Evolutionary conservation across 371 early-diverging fungal species (phyloP), one percentile per base, ranked within the genome.

Genomic region (Paraphysoderma sedebokerense): DNA sequence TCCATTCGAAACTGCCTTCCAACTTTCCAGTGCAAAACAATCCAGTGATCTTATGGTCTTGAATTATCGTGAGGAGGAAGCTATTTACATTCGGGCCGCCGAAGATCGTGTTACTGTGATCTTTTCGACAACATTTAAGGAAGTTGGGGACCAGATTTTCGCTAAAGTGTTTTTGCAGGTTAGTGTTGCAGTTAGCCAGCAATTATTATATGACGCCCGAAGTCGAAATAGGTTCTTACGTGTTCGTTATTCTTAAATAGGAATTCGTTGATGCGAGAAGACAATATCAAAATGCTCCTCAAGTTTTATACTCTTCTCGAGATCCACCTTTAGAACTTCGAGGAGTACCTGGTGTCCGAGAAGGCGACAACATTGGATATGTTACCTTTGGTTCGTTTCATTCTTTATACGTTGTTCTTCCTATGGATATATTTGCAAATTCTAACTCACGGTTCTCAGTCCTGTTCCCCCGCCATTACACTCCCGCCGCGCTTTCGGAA

Each of bases 231-330:
- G n/a, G n/a, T n/a, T n/a, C n/a, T n/a, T n/a, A n/a, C n/a, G n/a
- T n/a, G n/a, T n/a, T n/a, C n/a, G n/a, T n/a, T n/a, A n/a, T n/a
- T n/a, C n/a, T n/a, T n/a, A n/a, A n/a, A n/a, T n/a, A n/a, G 79
- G 98, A 98, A 77, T 98, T 95, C 63, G 92, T 92, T 6, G 98
- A 98, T 67, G 95, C 91, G 19, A 74, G 98, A 36, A 79, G 91
- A 55, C 84, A 80, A 55, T 74, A 88, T 47, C 91, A 90, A 61
- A 87, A 87, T 54, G 92, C 96, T 7, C 98, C 98, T 29, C 92
- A 90, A 63, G 96, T 93, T 5, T 63, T 91, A 35, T 97, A 88
- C 66, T 77, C 83, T 27, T 74, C 73, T 48, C 84, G 87, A 49
- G 97, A 92, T 47, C 87, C 92, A 26, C 95, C 97, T 35, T 62